A percentile compares a stretch with the other conserved stretches of the same genome.
These are phyloP conservation scores for Cephaloascus albidus DNA, from an alignment of 805 yeast genomes.

Conservation along the genomic window DNA sequence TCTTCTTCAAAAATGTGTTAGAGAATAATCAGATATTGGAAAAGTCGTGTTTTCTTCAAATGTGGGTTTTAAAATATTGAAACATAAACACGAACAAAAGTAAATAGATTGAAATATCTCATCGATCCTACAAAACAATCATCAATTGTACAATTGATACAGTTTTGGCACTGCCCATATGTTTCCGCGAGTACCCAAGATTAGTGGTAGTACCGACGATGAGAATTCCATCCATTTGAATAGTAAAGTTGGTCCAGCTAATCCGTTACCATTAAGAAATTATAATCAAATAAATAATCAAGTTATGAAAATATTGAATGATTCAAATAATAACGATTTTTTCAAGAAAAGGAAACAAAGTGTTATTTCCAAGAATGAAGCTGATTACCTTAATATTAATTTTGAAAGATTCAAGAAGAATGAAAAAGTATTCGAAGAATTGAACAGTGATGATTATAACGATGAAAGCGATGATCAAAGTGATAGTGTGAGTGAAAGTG, in stretches of 20 bases:
- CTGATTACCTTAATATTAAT: background rate
- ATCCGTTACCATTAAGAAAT: constrained; percentile 16
- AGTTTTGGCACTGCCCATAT: too few relatives aligned
- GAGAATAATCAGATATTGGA: too few relatives aligned
- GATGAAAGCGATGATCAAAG: background rate
- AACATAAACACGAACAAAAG: too few relatives aligned
- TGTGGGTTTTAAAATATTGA: too few relatives aligned
- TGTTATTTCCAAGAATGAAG: background rate
- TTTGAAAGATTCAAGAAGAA: background rate
- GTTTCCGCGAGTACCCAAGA: constrained; percentile 25
- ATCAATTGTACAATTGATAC: too few relatives aligned
- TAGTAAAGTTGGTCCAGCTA: constrained; percentile 25
- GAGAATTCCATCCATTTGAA: constrained; percentile 30
- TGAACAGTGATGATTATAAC: constrained; percentile 1
- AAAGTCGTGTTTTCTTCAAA: too few relatives aligned
- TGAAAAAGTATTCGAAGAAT: constrained; percentile 1
- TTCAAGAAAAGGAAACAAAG: background rate
- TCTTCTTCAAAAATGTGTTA: too few relatives aligned
- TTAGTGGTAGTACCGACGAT: constrained; percentile 30
- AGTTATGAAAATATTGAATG: constrained; percentile 11
- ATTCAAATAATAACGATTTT: constrained; percentile 3
- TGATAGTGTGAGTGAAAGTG: background rate
- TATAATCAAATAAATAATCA: constrained; percentile 6
- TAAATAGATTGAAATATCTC: too few relatives aligned
- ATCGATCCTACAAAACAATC: too few relatives aligned